phyloP scores from a whole-genome alignment of 306 rosid genomes.

The Medicago ruthenica region DNA sequence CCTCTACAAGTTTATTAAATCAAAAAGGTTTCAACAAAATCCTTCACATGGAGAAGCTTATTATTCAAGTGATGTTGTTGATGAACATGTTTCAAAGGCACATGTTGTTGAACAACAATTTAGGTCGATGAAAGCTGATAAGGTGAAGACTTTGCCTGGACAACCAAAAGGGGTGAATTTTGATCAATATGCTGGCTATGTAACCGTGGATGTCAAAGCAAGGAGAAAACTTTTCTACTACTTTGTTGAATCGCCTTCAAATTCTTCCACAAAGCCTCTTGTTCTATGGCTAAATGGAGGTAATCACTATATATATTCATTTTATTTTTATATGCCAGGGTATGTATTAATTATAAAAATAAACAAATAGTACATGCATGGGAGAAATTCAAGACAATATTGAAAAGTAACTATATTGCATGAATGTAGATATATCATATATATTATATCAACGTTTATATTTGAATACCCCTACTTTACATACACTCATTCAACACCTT shows the following conservation, averaged over 20 bases:
- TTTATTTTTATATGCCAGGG: background rate
- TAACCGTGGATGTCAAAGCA: conserved; percentile 40
- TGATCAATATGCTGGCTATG: conserved; percentile 49
- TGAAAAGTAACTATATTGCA: too few species aligned
- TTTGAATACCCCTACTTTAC: too few species aligned
- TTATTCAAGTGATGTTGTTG: conserved; percentile 4
- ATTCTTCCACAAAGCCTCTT: conserved; percentile 48
- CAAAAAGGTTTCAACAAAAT: conserved; percentile 25
- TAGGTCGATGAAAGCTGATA: conserved; percentile 29
- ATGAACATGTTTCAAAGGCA: background rate
- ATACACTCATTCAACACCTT: too few species aligned
- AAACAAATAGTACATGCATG: background rate
- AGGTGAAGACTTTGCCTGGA: conserved; percentile 48
- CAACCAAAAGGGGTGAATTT: conserved; percentile 47
- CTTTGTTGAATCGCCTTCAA: conserved; percentile 49
- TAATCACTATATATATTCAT: background rate
- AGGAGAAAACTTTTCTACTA: conserved; percentile 47
- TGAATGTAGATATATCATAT: background rate
- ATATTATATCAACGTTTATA: too few species aligned
- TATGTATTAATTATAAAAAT: background rate
- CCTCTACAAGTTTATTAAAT: conserved; percentile 36
- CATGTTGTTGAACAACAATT: conserved; percentile 28
- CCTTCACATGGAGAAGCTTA: conserved; percentile 1
- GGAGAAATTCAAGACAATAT: background rate
- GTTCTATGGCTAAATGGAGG: conserved; percentile 56